These are phyloP conservation scores for Apium graveolens DNA, from an alignment of 129 eudicot genomes.

Conservation along the genomic window DNA sequence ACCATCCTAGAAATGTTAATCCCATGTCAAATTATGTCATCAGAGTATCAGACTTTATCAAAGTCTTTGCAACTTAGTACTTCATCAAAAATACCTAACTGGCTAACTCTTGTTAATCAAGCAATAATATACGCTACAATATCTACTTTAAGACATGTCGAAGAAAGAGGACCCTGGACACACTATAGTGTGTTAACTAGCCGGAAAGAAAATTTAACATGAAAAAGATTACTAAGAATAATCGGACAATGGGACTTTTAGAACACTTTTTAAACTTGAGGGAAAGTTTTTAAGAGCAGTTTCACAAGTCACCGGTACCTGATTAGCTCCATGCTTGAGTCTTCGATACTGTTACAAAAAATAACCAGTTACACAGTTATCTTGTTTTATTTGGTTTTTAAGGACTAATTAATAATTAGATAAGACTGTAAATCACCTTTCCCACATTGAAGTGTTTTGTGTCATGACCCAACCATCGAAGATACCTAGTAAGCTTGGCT, in stretches of 20 bases:
- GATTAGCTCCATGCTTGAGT: conserved; percentile 88
- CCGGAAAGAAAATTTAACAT: neutral
- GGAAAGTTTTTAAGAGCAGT: neutral
- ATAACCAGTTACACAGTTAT: conserved; percentile 19
- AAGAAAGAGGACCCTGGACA: neutral
- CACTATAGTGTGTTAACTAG: neutral
- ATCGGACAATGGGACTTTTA: neutral
- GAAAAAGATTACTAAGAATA: neutral
- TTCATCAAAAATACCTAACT: neutral
- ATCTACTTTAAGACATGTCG: neutral
- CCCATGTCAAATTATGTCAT: neutral
- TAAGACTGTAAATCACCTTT: conserved; percentile 50
- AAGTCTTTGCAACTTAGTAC: neutral
- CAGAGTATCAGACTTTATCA: neutral
- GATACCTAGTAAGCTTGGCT: conserved; percentile 94
- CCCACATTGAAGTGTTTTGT: conserved; percentile 99
- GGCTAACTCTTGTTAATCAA: neutral
- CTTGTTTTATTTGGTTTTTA: conserved; percentile 12
- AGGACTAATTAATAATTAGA: neutral
- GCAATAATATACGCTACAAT: neutral
- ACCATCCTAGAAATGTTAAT: neutral
- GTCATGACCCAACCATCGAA: conserved; percentile 98
- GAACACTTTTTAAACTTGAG: neutral
- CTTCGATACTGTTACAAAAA: conserved; percentile 75
- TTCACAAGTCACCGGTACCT: conserved; percentile 35